A percentile compares a stretch with the other conserved stretches of the same genome.
phyloP scores from a whole-genome alignment of 2,329 filamentous ascomycete species.

The Ceratocystis colombiana region DNA sequence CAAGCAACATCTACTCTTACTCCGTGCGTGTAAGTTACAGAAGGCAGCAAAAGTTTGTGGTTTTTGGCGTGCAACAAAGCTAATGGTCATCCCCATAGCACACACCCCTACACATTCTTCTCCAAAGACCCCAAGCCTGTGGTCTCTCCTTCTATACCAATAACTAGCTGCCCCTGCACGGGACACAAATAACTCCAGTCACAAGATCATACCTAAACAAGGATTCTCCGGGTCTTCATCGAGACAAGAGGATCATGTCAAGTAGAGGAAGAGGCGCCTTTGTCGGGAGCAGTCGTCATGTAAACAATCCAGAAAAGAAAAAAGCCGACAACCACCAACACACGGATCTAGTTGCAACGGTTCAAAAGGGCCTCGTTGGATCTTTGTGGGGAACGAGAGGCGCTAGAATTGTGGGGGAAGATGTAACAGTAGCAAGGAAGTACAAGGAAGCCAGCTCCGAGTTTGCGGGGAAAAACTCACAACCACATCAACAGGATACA shows the following conservation, averaged over 20 bases:
- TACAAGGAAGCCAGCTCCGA: not conserved
- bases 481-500: not conserved
- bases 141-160: not conserved
- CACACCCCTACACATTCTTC: slow-evolving; percentile 6
- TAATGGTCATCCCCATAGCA: not conserved
- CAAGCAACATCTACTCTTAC: too few relatives aligned
- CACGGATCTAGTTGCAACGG: not conserved
- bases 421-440: not conserved
- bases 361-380: not conserved
- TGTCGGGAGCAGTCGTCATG: not conserved
- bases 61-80: not conserved
- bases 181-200: not conserved
- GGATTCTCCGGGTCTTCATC: not conserved
- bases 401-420: not conserved
- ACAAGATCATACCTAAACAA: not conserved
- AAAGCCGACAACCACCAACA: not conserved
- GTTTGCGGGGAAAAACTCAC: not conserved
- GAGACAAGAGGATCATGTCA: slow-evolving; percentile 12
- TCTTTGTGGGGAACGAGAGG: slow-evolving; percentile 7
- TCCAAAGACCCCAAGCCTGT: not conserved
- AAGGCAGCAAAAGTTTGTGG: not conserved
- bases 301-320: not conserved
- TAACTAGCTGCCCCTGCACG: not conserved
- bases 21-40: not conserved
- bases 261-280: slow-evolving; percentile 6